phyloP scores from a whole-genome alignment of 345 rosid genomes.

The Dipteronia dyeriana region DNA sequence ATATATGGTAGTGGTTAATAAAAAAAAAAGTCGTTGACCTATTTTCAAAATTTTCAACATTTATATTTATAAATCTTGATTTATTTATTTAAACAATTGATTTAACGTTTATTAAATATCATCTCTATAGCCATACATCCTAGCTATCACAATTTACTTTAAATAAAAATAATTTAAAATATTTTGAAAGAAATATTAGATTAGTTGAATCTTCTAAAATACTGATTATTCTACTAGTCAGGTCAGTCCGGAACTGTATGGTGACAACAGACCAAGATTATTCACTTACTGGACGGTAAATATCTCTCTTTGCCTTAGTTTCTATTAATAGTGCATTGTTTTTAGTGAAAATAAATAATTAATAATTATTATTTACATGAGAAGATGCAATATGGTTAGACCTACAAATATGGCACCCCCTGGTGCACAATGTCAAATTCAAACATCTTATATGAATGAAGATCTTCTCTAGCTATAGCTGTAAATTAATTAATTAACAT shows the following conservation, averaged over 20 bases:
- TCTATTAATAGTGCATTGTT: not conserved
- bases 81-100: not conserved
- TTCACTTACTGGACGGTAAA: slow-evolving; percentile 98
- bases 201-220: slow-evolving; percentile 42
- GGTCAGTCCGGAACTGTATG: slow-evolving; percentile 99
- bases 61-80: too few relatives aligned
- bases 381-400: not conserved
- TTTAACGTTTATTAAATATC: too few relatives aligned
- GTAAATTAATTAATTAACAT: too few relatives aligned
- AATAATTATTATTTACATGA: not conserved
- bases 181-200: not conserved
- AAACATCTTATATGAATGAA: slow-evolving; percentile 8
- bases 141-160: not conserved
- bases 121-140: too few relatives aligned
- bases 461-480: not conserved
- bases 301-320: not conserved
- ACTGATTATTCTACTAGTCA: slow-evolving; percentile 81
- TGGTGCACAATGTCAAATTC: slow-evolving; percentile 12
- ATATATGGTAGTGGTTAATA: too few relatives aligned
- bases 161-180: not conserved
- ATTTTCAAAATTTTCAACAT: not conserved
- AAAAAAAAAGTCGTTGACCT: too few relatives aligned
- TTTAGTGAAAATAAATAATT: not conserved
- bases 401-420: not conserved
- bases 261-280: slow-evolving; percentile 90